Base-by-base conservation (phyloP, 2,329 filamentous ascomycete genomes). In the Pseudogymnoascus sp. region DNA sequence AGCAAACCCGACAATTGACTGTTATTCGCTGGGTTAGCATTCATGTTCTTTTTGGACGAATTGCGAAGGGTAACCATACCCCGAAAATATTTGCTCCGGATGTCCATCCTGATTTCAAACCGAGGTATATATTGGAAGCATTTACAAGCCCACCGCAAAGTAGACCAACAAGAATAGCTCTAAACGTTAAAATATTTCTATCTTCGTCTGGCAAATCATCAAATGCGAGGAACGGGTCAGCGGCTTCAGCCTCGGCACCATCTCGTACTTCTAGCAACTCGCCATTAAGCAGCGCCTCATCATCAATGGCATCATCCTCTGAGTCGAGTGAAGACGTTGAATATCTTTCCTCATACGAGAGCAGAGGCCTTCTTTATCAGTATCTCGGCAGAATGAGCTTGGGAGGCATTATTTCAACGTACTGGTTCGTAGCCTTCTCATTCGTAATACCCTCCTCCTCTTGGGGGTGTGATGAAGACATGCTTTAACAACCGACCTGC, bases 171-270 rank as follows among this genome's bases (percentile, higher is more conserved):
- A 56, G n/a, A 36, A 56, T 36, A 11, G 49, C 49, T 21, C 49
- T 56, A 14, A 56, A 56, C 9, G 49, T 56, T 36, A 56, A 56
- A 18, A 56, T 56, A 36, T 56, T 56, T 34, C 28, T 56, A 36
- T 56, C 49, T 8, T 56, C 49, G 11, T 56, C 49, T 56, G 49
- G 49, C n/a, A 56, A 56, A 18, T 56, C 49, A 56, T 56, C 49
- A 56, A 56, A 56, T 34, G 49, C 34, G 12, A 56, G 28, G n/a
- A 56, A 56, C 7, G 49, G 28, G n/a, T 56, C 49, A 5, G 49
- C 9, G 16, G 49, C 49, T 14, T 36, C 49, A 34, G n/a, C 8
- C n/a, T 56, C 28, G 49, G 14, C 28, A 34, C 49, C 49, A 3
- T 56, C 49, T 16, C 9, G 49, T 36, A 56, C 49, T 56, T 56